Base-by-base conservation (phyloP, 495 filamentous ascomycete genomes). In the Lasiosphaeris hirsuta region DNA sequence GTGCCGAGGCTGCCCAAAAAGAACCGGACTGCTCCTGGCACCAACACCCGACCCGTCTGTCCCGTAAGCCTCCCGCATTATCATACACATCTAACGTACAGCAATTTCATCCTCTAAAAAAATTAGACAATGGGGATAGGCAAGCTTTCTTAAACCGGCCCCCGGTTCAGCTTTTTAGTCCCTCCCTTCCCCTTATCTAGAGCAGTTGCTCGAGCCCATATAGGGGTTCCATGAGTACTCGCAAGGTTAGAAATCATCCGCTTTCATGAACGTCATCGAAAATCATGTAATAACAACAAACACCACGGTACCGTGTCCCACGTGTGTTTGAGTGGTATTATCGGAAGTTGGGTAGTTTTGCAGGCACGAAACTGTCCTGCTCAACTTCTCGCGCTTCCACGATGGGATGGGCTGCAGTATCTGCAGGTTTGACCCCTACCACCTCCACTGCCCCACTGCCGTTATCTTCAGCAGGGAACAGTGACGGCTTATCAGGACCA, bases 261-360 rank as follows among this genome's bases (percentile, higher is more conserved):
- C 23, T 30, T 30, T 30, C 23, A 30, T 30, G 23, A 30, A 30
- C 41, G 6, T 44, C 41, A 18, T 44, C 14, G 14, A n/a, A 44
- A 44, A 18, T 15, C 41, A 44, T 18, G 13, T 44, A 4, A 18
- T n/a, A 8, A 8, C 14, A 15, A 1, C 14, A 15, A 1, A 18
- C 18, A n/a, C 41, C 41, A 15, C 7, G 15, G 41, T 14, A 44
- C 7, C 15, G 14, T 18, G 41, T 44, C 9, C 9, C 14, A 18
- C 41, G 41, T 44, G 41, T 6, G 41, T 8, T 14, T 15, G 41
- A 44, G n/a, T 44, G 7, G 34, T 30, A 46, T 43, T 54, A 72
- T 11, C 59, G 53, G 59, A 74, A 74, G 41, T 64, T 65, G 19
- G 71, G 71, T 19, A 74, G 46, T 37, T 66, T 52, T 10, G 71